These are phyloP conservation scores for Ophidiomyces ophidiicola DNA, from an alignment of 2,329 filamentous ascomycete species.

Conservation along the genomic window DNA sequence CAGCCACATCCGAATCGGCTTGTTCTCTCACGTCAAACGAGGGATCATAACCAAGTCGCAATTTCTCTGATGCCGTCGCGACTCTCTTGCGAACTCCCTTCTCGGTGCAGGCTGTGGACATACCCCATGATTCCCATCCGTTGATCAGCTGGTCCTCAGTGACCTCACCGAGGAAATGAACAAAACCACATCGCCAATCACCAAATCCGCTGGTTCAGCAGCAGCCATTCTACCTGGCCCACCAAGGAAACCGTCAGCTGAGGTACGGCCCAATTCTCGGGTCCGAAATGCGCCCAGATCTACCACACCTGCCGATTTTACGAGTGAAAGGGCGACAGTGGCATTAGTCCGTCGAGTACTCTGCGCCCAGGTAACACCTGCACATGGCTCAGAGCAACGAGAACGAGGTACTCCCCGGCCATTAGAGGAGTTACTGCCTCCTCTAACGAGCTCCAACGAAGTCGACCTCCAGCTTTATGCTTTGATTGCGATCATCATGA, in stretches of 20 bases:
- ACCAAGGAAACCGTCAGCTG: conserved; percentile 22
- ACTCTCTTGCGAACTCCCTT: too few species aligned
- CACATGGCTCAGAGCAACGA: conserved; percentile 40
- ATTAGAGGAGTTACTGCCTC: conserved; percentile 73
- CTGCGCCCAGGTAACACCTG: conserved; percentile 53
- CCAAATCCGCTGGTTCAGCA: conserved; percentile 26
- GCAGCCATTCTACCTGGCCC: conserved; percentile 20
- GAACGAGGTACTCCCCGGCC: conserved; percentile 49
- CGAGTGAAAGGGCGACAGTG: conserved; percentile 66
- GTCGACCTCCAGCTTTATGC: conserved; percentile 89
- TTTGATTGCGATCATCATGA: conserved; percentile 75
- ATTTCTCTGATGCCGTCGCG: too few species aligned
- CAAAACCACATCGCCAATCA: conserved; percentile 28
- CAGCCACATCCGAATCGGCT: too few species aligned
- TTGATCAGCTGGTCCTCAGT: too few species aligned
- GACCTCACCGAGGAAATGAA: conserved; percentile 29
- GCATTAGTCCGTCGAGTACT: conserved; percentile 72
- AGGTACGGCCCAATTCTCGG: conserved; percentile 25
- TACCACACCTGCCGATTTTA: conserved; percentile 34
- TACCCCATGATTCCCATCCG: too few species aligned
- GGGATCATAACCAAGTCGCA: too few species aligned
- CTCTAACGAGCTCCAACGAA: conserved; percentile 86
- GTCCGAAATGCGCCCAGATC: conserved; percentile 16
- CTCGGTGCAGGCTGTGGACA: too few species aligned
- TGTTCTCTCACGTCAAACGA: too few species aligned